phyloP scores from a whole-genome alignment of 768 basidiomycete genomes.

The Lentinula boryana region DNA sequence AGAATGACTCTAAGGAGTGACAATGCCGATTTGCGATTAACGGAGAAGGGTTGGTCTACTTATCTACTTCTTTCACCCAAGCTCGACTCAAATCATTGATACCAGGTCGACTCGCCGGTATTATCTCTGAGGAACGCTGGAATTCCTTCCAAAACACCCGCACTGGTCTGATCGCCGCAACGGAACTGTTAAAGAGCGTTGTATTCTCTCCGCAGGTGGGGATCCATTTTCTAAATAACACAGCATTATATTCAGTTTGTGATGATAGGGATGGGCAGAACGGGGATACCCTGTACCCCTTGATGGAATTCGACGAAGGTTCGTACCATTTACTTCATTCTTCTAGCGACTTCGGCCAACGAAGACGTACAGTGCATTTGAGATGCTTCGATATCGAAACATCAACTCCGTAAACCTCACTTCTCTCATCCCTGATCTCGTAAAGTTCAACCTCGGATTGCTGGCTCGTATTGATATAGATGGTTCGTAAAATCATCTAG shows the following conservation, averaged over 20 bases:
- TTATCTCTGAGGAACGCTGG: constrained; percentile 43
- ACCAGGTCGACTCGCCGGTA: constrained; percentile 36
- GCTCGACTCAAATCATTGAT: background rate
- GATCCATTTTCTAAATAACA: background rate
- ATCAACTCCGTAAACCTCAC: constrained; percentile 39
- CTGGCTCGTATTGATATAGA: constrained; percentile 65
- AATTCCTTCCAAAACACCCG: constrained; percentile 25
- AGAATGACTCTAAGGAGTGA: constrained; percentile 84
- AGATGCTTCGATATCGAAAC: constrained; percentile 58
- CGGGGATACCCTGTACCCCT: constrained; percentile 38
- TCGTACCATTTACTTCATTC: background rate
- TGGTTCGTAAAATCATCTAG: constrained; percentile 32
- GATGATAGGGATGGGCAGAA: constrained; percentile 28
- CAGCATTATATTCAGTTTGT: background rate
- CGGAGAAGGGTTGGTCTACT: constrained; percentile 52
- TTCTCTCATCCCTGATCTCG: constrained; percentile 43
- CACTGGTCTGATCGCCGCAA: constrained; percentile 27
- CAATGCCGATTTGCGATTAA: constrained; percentile 82
- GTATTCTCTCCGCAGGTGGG: constrained; percentile 38
- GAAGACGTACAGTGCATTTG: constrained; percentile 55
- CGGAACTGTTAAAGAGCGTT: constrained; percentile 26
- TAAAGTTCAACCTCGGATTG: constrained; percentile 41
- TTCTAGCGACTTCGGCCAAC: background rate
- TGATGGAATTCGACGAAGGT: constrained; percentile 42
- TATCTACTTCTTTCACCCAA: background rate